Evolutionary conservation across 331 rosid species (phyloP).

Genomic region (Erythrophleum ivorense): DNA sequence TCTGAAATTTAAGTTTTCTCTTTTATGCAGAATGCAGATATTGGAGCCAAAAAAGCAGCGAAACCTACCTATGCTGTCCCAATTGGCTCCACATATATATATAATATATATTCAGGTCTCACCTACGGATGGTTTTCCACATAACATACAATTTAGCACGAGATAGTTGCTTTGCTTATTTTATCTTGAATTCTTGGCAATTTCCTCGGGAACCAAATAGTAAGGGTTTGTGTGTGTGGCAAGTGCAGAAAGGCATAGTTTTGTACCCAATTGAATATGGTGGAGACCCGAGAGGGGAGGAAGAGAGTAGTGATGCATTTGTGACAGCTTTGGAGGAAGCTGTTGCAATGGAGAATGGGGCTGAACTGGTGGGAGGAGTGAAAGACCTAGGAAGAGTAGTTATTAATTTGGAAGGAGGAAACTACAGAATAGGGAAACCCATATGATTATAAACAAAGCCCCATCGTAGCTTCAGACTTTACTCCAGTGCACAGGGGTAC

Average conservation of each 20-base stretch:
- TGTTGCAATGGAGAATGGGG: no score
- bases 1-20: background rate
- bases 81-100: no score
- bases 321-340: no score
- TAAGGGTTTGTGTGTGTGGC: background rate
- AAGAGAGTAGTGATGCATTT: no score
- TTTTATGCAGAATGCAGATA: background rate
- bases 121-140: no score
- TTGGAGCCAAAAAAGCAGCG: background rate
- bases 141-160: no score
- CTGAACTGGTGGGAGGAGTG: constrained; percentile 57
- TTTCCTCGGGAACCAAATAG: background rate
- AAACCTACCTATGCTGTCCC: background rate
- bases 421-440: constrained; percentile 60
- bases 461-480: no score
- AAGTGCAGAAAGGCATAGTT: constrained; percentile 49
- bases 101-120: no score
- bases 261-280: no score
- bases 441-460: no score
- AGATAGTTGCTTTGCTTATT: constrained; percentile 6
- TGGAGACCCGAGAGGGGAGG: no score
- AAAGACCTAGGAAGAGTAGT: constrained; percentile 64
- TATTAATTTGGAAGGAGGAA: constrained; percentile 72
- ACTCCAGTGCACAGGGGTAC: no score
- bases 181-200: background rate